Evolutionary conservation across 129 eudicot genomes (phyloP).

Genomic region (Cynara cardunculus): DNA sequence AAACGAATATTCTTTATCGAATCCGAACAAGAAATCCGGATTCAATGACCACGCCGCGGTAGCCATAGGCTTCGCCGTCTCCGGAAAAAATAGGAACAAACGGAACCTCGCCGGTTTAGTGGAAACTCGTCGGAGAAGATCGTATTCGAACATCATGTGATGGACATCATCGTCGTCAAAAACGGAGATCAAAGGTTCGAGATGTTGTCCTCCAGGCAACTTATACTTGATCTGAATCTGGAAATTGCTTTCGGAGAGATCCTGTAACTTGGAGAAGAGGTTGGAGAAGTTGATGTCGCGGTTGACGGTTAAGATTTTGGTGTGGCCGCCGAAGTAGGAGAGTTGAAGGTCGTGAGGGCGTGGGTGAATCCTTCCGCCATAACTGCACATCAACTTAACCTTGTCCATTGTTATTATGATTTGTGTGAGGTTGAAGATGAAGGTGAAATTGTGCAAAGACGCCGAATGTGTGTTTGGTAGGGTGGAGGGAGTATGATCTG

Average conservation of each 20-base stretch:
- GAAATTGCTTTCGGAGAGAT: conserved; percentile 16
- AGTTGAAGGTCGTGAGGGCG: conserved; percentile 38
- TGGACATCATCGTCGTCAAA: conserved; percentile 50
- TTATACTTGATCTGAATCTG: conserved; percentile 40
- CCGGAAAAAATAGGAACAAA: conserved; percentile 27
- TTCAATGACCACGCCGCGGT: neutral
- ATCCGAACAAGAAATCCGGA: conserved; percentile 61
- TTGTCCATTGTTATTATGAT: conserved; percentile 3
- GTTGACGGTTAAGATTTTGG: conserved; percentile 53
- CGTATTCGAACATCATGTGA: conserved; percentile 68
- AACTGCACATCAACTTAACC: conserved; percentile 51
- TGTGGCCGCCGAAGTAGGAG: conserved; percentile 56
- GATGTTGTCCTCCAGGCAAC: conserved; percentile 45
- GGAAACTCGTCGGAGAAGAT: conserved; percentile 35
- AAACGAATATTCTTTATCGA: conserved; percentile 44
- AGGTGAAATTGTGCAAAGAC: neutral
- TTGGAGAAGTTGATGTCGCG: conserved; percentile 36
- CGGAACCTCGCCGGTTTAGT: conserved; percentile 43
- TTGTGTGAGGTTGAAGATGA: neutral
- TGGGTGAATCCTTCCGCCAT: conserved; percentile 51
- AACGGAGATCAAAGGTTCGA: conserved; percentile 43
- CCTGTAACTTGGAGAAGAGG: conserved; percentile 26
- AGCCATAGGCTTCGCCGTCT: neutral
- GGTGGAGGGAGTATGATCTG: neutral
- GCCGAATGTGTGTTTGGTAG: neutral